Conservation (phyloP, 306 rosid genomes). For the Canavalia gladiata region DNA sequence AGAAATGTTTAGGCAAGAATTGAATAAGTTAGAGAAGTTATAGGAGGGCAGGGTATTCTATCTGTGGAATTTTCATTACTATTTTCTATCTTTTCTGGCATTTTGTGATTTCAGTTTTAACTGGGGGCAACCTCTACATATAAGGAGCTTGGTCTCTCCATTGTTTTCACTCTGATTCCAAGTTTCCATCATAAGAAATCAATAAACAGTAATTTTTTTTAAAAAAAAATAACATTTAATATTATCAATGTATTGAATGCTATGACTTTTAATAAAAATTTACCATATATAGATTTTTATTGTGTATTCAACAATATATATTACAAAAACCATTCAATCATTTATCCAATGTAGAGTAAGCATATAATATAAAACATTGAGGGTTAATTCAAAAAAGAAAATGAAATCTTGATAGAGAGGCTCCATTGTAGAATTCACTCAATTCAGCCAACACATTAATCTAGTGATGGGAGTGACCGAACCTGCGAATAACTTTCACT, state of each 20-base stretch:
- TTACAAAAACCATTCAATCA: not conserved
- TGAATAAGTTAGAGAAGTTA: not conserved
- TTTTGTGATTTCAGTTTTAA: constrained; percentile 25
- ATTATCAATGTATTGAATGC: too few relatives aligned
- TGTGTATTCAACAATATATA: too few relatives aligned
- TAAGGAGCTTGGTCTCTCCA: constrained; percentile 3
- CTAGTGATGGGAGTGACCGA: not conserved
- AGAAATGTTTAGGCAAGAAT: constrained; percentile 14
- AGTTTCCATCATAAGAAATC: too few relatives aligned
- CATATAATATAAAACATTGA: not conserved
- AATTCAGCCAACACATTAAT: not conserved
- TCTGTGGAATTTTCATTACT: not conserved
- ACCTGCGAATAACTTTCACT: not conserved
- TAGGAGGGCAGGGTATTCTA: not conserved
- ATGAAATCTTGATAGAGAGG: not conserved
- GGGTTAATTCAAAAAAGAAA: not conserved
- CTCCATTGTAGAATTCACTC: not conserved
- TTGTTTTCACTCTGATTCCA: not conserved
- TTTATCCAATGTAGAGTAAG: constrained; percentile 6
- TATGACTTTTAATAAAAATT: too few relatives aligned
- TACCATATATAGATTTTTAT: too few relatives aligned
- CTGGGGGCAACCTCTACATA: not conserved
- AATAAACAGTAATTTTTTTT: too few relatives aligned
- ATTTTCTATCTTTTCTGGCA: constrained; percentile 11
- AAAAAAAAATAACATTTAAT: too few relatives aligned